Base-by-base conservation (phyloP, 2,329 filamentous ascomycete species). In the Pyricularia sp. region DNA sequence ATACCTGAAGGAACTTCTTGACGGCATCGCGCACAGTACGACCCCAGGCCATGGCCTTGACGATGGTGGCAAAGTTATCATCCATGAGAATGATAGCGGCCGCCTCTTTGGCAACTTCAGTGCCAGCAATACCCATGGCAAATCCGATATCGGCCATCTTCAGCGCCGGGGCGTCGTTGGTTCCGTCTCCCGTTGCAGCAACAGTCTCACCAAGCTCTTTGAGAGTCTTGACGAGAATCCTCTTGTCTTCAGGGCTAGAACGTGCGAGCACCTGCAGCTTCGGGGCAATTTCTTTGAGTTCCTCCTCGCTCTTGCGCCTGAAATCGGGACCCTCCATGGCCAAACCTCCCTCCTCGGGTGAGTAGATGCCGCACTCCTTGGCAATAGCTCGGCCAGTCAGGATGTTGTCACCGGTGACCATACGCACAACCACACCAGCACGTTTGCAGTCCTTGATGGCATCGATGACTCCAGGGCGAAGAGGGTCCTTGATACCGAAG, bases 11-110 rank as follows among this genome's bases (percentile, higher is more conserved):
- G 78, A 92, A 92, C 71, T 90, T 89, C 81, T 92, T 92, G 74
- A 92, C 90, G 1, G 90, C 88, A 75, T 92, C 90, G 74, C 92
- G 92, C 73, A 92, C 90, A 42, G 90, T 88, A 30, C 90, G 86
- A 67, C 92, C 92, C 92, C 92, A 94, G 73, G 91, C 90, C 73
- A 94, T 83, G 17, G 92, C 92, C 79, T 92, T 93, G 72, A 94
- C 90, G 71, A 94, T 94, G n/a, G 91, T 93, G 31, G 88, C 85
- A 78, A 94, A 94, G 80, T 94, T 94, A 79, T 94, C 92, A 76
- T 94, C 92, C 91, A 94, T 93, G 17, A 94, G 83, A 73, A 94
- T 93, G 71, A 94, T 94, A 55, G 91, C 90, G 9, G 92, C 94
- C 1, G 92, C 92, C 78, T 94, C 91, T 79, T 94, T 94, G 64